Conservation (phyloP, 306 rosid species). For the Erythrophleum fordii region DNA sequence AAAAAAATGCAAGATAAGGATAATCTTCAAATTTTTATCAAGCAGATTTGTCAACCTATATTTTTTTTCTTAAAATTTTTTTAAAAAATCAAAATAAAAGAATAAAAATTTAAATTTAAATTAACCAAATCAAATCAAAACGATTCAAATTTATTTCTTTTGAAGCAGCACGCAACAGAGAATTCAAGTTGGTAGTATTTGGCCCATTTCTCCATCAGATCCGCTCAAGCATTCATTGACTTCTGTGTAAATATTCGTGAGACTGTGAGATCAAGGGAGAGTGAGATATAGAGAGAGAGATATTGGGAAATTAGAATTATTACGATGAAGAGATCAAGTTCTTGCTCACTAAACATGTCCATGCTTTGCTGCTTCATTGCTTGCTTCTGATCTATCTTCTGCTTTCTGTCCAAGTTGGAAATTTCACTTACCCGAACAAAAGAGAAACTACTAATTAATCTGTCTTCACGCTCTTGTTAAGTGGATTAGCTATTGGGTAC, state of each 20-base stretch:
- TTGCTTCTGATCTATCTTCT: conserved; percentile 48
- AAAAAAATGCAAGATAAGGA: too few species aligned
- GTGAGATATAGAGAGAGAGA: not conserved
- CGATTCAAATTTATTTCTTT: too few species aligned
- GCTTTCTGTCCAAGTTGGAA: conserved; percentile 48
- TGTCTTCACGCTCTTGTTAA: too few species aligned
- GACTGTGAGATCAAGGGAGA: not conserved
- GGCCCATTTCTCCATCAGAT: not conserved
- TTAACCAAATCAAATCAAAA: too few species aligned
- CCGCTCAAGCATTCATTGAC: not conserved
- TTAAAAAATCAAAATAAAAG: too few species aligned
- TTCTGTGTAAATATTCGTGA: not conserved
- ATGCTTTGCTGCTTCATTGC: conserved; percentile 42
- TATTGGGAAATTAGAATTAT: not conserved
- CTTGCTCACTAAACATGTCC: conserved; percentile 56
- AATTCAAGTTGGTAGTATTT: too few species aligned
- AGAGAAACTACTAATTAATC: not conserved
- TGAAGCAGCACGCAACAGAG: too few species aligned
- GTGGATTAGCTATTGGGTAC: too few species aligned
- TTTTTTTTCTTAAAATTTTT: too few species aligned
- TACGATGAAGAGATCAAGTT: conserved; percentile 93
- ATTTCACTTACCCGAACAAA: conserved; percentile 58
- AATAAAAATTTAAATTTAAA: too few species aligned
- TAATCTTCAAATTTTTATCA: too few species aligned
- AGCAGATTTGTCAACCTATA: too few species aligned